Evolutionary conservation across 2,329 filamentous ascomycete species (phyloP).

Genomic region (Bipolaris sorokiniana): DNA sequence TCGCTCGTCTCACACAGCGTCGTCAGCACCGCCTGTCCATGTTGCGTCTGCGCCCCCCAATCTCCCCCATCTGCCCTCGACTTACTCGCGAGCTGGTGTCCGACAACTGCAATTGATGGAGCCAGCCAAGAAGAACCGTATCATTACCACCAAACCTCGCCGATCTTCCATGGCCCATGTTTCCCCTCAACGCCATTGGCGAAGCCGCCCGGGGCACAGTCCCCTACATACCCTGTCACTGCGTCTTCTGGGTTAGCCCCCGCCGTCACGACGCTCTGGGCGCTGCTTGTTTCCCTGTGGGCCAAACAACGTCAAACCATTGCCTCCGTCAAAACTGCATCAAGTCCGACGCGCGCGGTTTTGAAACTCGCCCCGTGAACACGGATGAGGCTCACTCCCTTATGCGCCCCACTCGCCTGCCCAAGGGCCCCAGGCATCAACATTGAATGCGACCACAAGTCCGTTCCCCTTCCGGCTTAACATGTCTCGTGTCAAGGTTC

Average conservation of each 20-base stretch:
- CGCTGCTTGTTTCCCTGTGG: slow-evolving; percentile 46
- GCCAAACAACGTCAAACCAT: slow-evolving; percentile 49
- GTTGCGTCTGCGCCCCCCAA: slow-evolving; percentile 25
- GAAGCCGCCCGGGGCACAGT: slow-evolving; percentile 33
- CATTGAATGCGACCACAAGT: slow-evolving; percentile 35
- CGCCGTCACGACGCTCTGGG: slow-evolving; percentile 40
- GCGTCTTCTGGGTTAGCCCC: slow-evolving; percentile 44
- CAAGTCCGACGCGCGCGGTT: slow-evolving; percentile 48
- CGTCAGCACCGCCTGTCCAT: slow-evolving; percentile 28
- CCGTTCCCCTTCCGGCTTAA: slow-evolving; percentile 45
- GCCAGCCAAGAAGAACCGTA: no score
- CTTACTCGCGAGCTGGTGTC: neutral
- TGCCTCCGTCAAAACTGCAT: slow-evolving; percentile 45
- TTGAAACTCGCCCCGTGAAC: slow-evolving; percentile 48
- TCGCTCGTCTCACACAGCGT: slow-evolving; percentile 45
- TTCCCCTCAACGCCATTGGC: neutral
- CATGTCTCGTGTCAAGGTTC: slow-evolving; percentile 47
- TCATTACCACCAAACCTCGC: no score
- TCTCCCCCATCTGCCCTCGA: neutral
- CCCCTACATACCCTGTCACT: slow-evolving; percentile 37
- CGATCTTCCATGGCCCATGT: neutral
- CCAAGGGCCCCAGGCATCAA: slow-evolving; percentile 29
- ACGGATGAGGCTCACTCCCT: slow-evolving; percentile 37
- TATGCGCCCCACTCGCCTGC: slow-evolving; percentile 38
- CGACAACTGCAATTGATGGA: neutral